phyloP scores from a whole-genome alignment of 2,329 filamentous ascomycete genomes.

The Colletotrichum sp. region DNA sequence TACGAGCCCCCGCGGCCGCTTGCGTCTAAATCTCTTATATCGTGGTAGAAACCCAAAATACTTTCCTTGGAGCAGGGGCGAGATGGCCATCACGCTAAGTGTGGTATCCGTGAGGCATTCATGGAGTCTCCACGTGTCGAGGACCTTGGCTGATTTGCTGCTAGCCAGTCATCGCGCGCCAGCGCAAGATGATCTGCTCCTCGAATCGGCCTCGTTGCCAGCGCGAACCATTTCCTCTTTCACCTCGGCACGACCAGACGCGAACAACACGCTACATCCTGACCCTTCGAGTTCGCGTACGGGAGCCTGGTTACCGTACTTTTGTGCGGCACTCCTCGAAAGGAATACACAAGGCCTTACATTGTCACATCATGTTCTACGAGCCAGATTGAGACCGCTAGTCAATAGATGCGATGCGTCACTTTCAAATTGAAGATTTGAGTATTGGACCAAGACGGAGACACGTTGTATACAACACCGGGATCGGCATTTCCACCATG shows the following conservation, averaged over 20 bases:
- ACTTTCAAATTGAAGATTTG: neutral
- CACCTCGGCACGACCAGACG: neutral
- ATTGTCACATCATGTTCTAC: neutral
- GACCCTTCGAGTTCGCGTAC: neutral
- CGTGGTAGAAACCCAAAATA: too few species aligned
- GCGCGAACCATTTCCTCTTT: neutral
- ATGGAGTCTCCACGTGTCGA: too few species aligned
- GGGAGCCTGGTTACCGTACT: neutral
- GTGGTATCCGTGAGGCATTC: too few species aligned
- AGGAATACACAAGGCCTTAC: neutral
- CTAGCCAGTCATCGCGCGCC: too few species aligned
- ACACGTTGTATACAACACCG: neutral
- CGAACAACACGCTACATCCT: neutral
- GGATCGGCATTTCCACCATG: neutral
- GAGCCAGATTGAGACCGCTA: neutral
- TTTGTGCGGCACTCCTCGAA: neutral
- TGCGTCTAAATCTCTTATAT: too few species aligned
- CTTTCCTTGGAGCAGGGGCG: too few species aligned
- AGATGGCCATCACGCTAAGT: too few species aligned
- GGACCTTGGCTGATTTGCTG: too few species aligned
- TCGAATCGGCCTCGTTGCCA: neutral
- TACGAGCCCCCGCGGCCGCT: too few species aligned
- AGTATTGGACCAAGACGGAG: neutral
- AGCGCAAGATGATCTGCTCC: neutral
- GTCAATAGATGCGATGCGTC: neutral